Evolutionary conservation across 2,329 filamentous ascomycete species (phyloP).

Genomic region (Alternaria angustiovoidea): DNA sequence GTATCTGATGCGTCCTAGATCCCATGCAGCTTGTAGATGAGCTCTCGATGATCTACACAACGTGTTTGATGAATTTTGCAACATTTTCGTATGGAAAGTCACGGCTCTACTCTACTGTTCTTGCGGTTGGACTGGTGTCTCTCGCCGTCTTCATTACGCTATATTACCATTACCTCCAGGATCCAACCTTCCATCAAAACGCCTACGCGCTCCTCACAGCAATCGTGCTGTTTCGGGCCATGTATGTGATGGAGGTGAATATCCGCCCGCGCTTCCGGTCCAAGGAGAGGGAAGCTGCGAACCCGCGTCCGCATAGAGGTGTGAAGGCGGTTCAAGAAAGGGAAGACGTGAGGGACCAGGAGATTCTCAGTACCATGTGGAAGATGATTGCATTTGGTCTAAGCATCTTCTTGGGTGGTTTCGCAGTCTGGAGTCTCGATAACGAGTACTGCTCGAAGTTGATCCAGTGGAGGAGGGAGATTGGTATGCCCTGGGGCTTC

Average conservation of each 20-base stretch:
- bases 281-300: constrained; percentile 51
- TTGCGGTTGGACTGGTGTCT: constrained; percentile 65
- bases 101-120: constrained; percentile 57
- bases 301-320: constrained; percentile 35
- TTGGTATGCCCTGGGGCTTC: constrained; percentile 82
- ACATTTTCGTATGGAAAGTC: constrained; percentile 76
- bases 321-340: constrained; percentile 52
- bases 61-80: constrained; percentile 72
- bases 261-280: constrained; percentile 64
- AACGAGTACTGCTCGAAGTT: constrained; percentile 76
- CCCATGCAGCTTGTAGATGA: constrained; percentile 77
- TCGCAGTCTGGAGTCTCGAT: constrained; percentile 80
- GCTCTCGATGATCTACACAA: constrained; percentile 76
- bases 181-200: constrained; percentile 83
- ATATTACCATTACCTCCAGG: constrained; percentile 81
- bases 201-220: constrained; percentile 77
- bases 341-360: constrained; percentile 64
- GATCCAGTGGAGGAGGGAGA: constrained; percentile 68
- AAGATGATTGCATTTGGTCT: constrained; percentile 74
- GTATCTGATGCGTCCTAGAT: constrained; percentile 67
- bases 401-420: constrained; percentile 75
- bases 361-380: constrained; percentile 76
- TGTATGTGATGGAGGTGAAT: constrained; percentile 78
- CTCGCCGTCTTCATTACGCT: constrained; percentile 73
- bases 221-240: constrained; percentile 73